These are phyloP conservation scores for Allium cepa DNA, from an alignment of 106 monocot species.

Conservation along the genomic window DNA sequence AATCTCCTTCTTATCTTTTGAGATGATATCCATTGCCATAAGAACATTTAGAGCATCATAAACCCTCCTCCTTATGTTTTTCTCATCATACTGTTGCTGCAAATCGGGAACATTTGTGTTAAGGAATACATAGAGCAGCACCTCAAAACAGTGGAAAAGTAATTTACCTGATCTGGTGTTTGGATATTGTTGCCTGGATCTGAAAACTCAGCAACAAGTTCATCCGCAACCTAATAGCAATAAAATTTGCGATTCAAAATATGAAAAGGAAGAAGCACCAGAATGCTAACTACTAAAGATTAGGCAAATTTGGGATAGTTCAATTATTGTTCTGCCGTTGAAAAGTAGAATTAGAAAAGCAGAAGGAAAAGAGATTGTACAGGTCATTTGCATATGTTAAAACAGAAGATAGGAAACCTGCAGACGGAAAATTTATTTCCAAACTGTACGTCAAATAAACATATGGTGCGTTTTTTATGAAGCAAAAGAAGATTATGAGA, in stretches of 20 bases:
- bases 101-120: too few species aligned
- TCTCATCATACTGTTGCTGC: slow-evolving; percentile 97
- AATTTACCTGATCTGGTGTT: slow-evolving; percentile 65
- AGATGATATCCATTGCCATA: slow-evolving; percentile 98
- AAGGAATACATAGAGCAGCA: not conserved
- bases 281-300: too few species aligned
- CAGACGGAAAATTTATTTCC: too few species aligned
- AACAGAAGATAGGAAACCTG: too few species aligned
- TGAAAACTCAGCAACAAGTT: slow-evolving; percentile 90
- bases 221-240: slow-evolving; percentile 76
- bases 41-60: slow-evolving; percentile 96
- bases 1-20: slow-evolving; percentile 95
- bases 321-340: too few species aligned
- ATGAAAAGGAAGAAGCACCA: not conserved
- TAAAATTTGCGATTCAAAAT: not conserved
- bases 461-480: too few species aligned
- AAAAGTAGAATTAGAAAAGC: too few species aligned
- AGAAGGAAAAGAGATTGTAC: too few species aligned
- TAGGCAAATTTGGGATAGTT: too few species aligned
- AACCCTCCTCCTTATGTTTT: slow-evolving; percentile 93
- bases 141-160: not conserved
- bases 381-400: too few species aligned
- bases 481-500: too few species aligned
- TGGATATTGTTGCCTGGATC: slow-evolving; percentile 54
- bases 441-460: too few species aligned